phyloP scores from a whole-genome alignment of 2,329 filamentous ascomycete species.

The Clarireedia sp. region DNA sequence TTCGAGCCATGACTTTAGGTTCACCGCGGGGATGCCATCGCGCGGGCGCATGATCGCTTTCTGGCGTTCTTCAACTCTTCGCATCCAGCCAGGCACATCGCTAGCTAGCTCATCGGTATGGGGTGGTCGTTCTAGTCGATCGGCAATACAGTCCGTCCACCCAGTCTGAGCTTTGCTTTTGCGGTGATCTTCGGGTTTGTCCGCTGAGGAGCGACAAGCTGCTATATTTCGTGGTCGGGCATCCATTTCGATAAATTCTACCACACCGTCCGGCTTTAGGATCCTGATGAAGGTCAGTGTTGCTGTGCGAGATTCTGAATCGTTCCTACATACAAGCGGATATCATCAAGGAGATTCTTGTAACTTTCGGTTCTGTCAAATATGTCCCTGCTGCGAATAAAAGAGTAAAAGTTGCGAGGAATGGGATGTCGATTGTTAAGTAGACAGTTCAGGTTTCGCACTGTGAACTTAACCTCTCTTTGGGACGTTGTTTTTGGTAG shows the following conservation, averaged over 20 bases:
- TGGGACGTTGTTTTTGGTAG: conserved; percentile 10
- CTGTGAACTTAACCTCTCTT: conserved; percentile 21
- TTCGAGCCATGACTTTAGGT: conserved; percentile 26
- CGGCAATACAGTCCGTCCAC: conserved; percentile 24
- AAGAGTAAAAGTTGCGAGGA: conserved; percentile 22
- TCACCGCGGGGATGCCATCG: conserved; percentile 24
- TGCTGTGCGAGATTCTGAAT: neutral
- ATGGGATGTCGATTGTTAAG: conserved; percentile 19
- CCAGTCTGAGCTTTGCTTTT: conserved; percentile 17
- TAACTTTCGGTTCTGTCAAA: conserved; percentile 26
- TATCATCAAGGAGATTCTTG: conserved; percentile 25
- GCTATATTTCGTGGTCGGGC: conserved; percentile 20
- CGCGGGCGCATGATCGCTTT: conserved; percentile 22
- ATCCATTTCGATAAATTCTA: conserved; percentile 28
- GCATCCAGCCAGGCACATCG: conserved; percentile 22
- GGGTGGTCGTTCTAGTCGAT: conserved; percentile 20
- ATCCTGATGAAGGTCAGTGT: conserved; percentile 7
- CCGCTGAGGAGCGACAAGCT: neutral
- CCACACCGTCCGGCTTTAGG: conserved; percentile 26
- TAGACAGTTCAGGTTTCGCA: conserved; percentile 25
- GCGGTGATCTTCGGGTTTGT: conserved; percentile 7
- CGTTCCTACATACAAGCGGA: conserved; percentile 20
- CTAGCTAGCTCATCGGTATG: conserved; percentile 21
- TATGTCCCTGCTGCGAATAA: conserved; percentile 26
- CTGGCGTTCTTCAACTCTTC: conserved; percentile 20